Evolutionary conservation across 139 green algal genomes (phyloP).

Genomic region (Chlamydomonas incerta): DNA sequence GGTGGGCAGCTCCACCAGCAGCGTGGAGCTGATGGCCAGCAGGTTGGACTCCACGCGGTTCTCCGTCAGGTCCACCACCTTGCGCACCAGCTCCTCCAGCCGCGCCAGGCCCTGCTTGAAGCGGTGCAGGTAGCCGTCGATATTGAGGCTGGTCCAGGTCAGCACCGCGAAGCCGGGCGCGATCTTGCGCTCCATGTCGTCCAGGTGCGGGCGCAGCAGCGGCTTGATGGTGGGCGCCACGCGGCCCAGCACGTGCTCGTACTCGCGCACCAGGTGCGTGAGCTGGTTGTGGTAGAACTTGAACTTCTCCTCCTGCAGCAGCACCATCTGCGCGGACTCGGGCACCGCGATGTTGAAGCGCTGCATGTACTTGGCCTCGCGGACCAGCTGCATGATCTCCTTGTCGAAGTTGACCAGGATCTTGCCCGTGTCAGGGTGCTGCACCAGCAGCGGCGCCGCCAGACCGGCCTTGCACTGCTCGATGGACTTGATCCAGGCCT

Average conservation of each 20-base stretch:
- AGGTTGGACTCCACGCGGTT: conserved; percentile 91
- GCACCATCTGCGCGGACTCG: conserved; percentile 81
- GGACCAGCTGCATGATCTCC: conserved; percentile 89
- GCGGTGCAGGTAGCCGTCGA: conserved; percentile 92
- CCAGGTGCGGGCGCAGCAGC: conserved; percentile 88
- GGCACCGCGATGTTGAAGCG: conserved; percentile 87
- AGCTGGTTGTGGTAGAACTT: conserved; percentile 92
- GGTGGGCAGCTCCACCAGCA: conserved; percentile 85
- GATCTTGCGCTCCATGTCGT: conserved; percentile 90
- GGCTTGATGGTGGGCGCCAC: conserved; percentile 77
- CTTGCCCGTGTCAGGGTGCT: conserved; percentile 82
- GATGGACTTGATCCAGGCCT: conserved; percentile 69
- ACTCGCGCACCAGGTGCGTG: conserved; percentile 79
- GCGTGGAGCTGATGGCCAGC: conserved; percentile 69
- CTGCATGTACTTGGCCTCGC: conserved; percentile 92
- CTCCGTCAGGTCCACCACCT: conserved; percentile 87
- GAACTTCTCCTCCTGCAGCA: conserved; percentile 84
- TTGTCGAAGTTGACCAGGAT: conserved; percentile 93
- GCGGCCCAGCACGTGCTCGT: conserved; percentile 70
- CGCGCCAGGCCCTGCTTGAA: conserved; percentile 83
- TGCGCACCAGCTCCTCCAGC: conserved; percentile 89
- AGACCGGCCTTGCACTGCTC: conserved; percentile 83
- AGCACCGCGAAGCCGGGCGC: conserved; percentile 85
- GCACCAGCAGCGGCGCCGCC: conserved; percentile 84
- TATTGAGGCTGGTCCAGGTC: conserved; percentile 93